Evolutionary conservation across 768 basidiomycete genomes (phyloP).

Genomic region (Calvatia gigantea): DNA sequence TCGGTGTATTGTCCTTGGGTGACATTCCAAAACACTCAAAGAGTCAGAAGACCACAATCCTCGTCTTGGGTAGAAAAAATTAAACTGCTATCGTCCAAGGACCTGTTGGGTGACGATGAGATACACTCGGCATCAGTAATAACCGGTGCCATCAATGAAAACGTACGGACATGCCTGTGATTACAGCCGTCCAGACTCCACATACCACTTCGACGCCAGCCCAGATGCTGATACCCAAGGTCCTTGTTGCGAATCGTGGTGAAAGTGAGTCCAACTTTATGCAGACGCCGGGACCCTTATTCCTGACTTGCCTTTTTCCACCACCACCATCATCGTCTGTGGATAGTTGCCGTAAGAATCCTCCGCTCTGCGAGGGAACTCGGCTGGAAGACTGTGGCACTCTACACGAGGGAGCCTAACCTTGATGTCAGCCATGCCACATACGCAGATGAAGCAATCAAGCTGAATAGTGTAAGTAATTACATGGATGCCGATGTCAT

Average conservation of each 20-base stretch:
- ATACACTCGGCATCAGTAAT: slow-evolving; percentile 14
- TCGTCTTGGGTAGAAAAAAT: background rate
- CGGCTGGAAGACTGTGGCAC: slow-evolving; percentile 84
- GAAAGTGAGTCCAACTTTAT: slow-evolving; percentile 41
- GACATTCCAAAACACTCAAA: background rate
- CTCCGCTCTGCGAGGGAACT: slow-evolving; percentile 84
- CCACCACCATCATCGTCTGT: slow-evolving; percentile 9
- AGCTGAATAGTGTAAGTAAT: slow-evolving; percentile 71
- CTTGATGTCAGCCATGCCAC: slow-evolving; percentile 77
- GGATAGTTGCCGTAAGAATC: slow-evolving; percentile 79
- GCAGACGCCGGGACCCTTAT: slow-evolving; percentile 20
- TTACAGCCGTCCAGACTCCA: background rate
- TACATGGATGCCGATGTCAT: slow-evolving; percentile 29
- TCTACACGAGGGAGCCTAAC: slow-evolving; percentile 66
- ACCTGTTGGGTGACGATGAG: background rate
- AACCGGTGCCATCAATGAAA: slow-evolving; percentile 10
- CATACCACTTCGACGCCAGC: background rate
- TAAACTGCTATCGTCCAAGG: background rate
- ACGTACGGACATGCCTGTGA: background rate
- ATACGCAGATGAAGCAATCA: slow-evolving; percentile 81
- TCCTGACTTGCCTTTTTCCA: slow-evolving; percentile 11
- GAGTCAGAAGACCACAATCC: background rate
- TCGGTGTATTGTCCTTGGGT: background rate
- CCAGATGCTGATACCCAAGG: slow-evolving; percentile 46
- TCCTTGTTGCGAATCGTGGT: slow-evolving; percentile 74